Evolutionary conservation across 306 rosid genomes (phyloP), one percentile per base, ranked within the genome.

Genomic region (Quercus rubra): DNA sequence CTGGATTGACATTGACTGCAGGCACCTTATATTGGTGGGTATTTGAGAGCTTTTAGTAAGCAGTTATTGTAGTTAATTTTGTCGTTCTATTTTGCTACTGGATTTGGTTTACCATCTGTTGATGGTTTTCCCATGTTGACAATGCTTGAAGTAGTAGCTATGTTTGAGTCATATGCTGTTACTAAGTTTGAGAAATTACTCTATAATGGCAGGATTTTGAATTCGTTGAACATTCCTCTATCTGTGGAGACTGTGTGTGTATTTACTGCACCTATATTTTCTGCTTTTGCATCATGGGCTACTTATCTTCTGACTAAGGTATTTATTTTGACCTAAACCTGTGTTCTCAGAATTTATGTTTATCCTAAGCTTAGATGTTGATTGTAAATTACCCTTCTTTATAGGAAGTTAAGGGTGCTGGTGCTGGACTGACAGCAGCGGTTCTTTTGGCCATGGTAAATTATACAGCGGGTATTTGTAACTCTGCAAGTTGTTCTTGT

Each of bases 251-350:
- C 99, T 73, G 97, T 95, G 14, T 95, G 99, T 84, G 99, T 95
- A 58, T 95, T 95, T 83, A 95, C 99, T 71, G 99, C 99, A 0
- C 99, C 99, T 70, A 81, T 95, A 87, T 95, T 95, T 87, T 95
- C 99, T 66, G 97, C 99, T 79, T 92, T 94, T 81, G 97, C 99
- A 72, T 88, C 99, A 20, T 94, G 99, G 99, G 93, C 99, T 66
- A 83, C 99, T 74, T 94, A 85, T 87, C 91, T 92, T 78, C 85
- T 94, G 75, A 90, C 99, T 13, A 90, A 90, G 97, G 99, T 92
- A 81, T 31, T 89, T 78, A 61, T 77, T 78, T 77, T n/a, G 55
- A 56, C 72, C 51, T 51, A 15, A 55, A 75, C 13, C 74, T 64
- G 63, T 52, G 64, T 56, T 70, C 35, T 54, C 38, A 43, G 67